Conservation (phyloP, 164 flowering plant genomes). For the Umbellularia californica region DNA sequence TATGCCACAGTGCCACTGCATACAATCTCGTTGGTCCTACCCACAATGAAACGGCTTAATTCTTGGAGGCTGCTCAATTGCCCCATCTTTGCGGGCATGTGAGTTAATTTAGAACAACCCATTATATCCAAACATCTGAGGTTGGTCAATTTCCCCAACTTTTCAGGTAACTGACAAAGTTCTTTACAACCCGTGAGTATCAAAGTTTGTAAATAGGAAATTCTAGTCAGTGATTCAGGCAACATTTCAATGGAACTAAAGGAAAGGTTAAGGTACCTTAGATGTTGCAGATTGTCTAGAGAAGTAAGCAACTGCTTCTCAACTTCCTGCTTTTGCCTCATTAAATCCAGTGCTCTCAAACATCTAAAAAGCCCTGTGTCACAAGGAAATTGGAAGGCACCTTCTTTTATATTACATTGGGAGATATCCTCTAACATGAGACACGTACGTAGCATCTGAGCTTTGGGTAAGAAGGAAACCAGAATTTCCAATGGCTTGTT, state of each 20-base stretch:
- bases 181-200: not conserved
- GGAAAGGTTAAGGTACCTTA: constrained; percentile 14
- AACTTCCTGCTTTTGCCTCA: not conserved
- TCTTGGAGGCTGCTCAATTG: not conserved
- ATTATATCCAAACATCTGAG: not conserved
- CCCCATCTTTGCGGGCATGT: not conserved
- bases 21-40: not conserved
- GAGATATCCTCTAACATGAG: not conserved
- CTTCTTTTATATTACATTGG: not conserved
- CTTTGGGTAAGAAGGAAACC: not conserved
- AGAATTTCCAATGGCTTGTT: too few species aligned
- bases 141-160: not conserved
- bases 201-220: constrained; percentile 7
- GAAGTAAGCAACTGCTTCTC: not conserved
- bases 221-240: constrained; percentile 7
- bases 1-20: not conserved
- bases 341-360: constrained; percentile 9
- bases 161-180: not conserved
- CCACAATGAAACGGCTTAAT: not conserved
- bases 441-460: not conserved
- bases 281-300: not conserved
- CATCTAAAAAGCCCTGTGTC: not conserved
- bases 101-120: not conserved
- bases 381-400: not conserved
- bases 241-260: not conserved